These are phyloP conservation scores for Phytophthora sp. DNA, from an alignment of 352 stramenopile genomes.

Conservation along the genomic window DNA sequence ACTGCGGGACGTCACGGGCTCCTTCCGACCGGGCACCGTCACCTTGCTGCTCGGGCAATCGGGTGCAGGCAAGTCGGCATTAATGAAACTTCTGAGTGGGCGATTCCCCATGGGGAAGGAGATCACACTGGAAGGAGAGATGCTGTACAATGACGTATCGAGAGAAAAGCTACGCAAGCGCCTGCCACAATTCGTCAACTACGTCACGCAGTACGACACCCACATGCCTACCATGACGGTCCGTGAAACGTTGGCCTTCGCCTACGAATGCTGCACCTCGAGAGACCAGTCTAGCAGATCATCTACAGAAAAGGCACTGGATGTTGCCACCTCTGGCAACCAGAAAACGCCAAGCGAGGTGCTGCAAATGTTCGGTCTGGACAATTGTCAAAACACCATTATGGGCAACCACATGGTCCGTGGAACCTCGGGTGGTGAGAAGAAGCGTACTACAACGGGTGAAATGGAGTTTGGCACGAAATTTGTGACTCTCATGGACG, in stretches of 20 bases:
- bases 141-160: background rate
- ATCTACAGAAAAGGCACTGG: no score
- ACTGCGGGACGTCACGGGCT: conserved; percentile 3
- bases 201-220: background rate
- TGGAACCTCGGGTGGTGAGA: conserved; percentile 78
- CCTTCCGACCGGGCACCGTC: background rate
- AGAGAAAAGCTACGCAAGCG: background rate
- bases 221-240: conserved; percentile 3
- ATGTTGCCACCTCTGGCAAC: no score
- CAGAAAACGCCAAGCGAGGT: no score
- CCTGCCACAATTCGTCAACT: conserved; percentile 7
- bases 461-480: conserved; percentile 88
- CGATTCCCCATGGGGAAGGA: background rate
- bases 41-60: conserved; percentile 3
- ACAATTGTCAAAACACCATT: conserved; percentile 6
- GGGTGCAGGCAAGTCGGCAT: background rate
- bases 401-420: conserved; percentile 10
- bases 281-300: no score
- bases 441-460: conserved; percentile 72
- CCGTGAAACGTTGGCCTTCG: conserved; percentile 2
- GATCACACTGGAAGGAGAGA: background rate
- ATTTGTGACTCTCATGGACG: conserved; percentile 33
- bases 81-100: conserved; percentile 6
- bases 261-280: background rate
- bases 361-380: background rate